These are phyloP conservation scores for Xerocomellus intermedius DNA, from an alignment of 768 basidiomycete genomes.

Conservation along the genomic window DNA sequence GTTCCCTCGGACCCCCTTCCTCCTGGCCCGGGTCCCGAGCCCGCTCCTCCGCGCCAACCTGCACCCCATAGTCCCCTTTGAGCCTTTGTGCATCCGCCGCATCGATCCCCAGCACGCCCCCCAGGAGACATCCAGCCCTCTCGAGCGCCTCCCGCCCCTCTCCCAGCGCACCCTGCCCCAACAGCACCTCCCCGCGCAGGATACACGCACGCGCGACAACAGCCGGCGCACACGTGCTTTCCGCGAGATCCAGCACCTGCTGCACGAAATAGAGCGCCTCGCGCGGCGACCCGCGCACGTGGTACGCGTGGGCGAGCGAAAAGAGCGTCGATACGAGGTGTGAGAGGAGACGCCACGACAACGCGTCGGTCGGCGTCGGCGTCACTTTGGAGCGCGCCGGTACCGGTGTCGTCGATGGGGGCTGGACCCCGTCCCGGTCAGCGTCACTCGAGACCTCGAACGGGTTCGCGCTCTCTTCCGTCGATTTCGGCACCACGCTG, in stretches of 20 bases:
- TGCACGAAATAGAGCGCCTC: conserved; percentile 84
- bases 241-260: conserved; percentile 73
- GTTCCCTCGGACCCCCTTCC: conserved; percentile 45
- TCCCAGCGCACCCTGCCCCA: conserved; percentile 58
- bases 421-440: conserved; percentile 31
- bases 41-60: conserved; percentile 33
- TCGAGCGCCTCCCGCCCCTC: conserved; percentile 56
- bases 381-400: conserved; percentile 11
- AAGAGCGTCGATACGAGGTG: conserved; percentile 68
- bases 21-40: not conserved
- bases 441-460: conserved; percentile 47
- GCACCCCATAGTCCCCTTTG: conserved; percentile 48
- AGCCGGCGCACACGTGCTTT: conserved; percentile 62
- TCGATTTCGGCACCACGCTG: conserved; percentile 21
- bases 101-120: conserved; percentile 52
- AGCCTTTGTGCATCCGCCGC: conserved; percentile 57
- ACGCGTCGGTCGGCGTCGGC: conserved; percentile 42
- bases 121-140: conserved; percentile 46
- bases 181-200: conserved; percentile 65
- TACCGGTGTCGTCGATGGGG: conserved; percentile 15
- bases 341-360: conserved; percentile 78
- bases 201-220: conserved; percentile 65
- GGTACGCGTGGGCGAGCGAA: conserved; percentile 61
- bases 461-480: conserved; percentile 47
- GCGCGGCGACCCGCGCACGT: conserved; percentile 72